Base-by-base conservation (phyloP, 768 basidiomycete species). In the Boletus sensibilis region DNA sequence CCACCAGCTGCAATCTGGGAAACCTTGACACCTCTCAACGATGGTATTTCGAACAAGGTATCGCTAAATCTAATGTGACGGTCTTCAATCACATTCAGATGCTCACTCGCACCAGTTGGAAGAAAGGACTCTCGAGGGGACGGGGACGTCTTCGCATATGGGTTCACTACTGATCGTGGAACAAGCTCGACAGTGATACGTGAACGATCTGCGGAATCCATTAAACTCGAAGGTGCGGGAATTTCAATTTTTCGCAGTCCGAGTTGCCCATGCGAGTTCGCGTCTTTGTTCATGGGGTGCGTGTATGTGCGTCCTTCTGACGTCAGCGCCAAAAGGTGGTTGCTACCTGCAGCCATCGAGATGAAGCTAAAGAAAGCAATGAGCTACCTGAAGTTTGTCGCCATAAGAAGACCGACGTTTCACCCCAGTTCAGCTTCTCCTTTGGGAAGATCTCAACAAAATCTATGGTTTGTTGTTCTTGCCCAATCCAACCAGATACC, bases 261-360 rank as follows among this genome's bases (percentile, higher is more conserved):
- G 9, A 98, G 83, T 68, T 97, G 94, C 1, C 91, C 90, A 67
- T 85, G 82, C 1, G 80, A 74, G 72, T 98, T 98, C 29, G 89
- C 94, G 10, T 79, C 69, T 59, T 83, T 83, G 59, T 82, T 83
- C 41, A 91, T 76, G 0, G 94, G 91, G 64, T 92, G 84, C 3
- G 85, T 82, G 67, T 90, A 94, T 5, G 88, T 81, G 45, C 92
- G 87, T 3, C 93, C 93, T 37, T 73, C 56, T 11, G 84, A 86
- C 10, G 88, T 88, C 39, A 88, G 68, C 5, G 84, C 87, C n/a
- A 90, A 79, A 11, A 90, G 73, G 66, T 90, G 88, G 65, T 86
- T 82, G 14, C 75, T 70, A 14, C 94, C 94, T 2, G 88, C 82
- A 5, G 86, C 81, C 23, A 98, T 86, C 1, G 85, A 85, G 0